Base-by-base conservation (phyloP, 306 rosid species). In the Cucumis melo region DNA sequence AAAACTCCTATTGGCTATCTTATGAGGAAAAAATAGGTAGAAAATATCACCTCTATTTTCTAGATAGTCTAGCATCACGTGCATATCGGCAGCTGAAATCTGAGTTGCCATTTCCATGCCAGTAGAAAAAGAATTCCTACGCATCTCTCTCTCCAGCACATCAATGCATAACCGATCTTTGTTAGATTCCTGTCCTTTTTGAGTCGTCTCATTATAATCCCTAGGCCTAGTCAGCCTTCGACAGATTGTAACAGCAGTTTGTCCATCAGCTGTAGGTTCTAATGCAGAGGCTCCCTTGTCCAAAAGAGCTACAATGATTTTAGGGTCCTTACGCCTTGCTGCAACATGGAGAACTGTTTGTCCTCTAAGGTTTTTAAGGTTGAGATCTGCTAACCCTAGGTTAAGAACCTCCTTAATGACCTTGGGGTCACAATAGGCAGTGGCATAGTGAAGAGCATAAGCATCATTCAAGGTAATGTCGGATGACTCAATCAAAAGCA, bases 391-490 rank as follows among this genome's bases (percentile, higher is more conserved):
- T 84, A 64, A 64, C 29, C 79, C 83, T 39, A 90, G 80, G 79
- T 76, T 58, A 65, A 94, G 98, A 78, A 94, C 85, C 78, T 88
- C 95, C 66, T 88, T 87, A 71, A 94, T 84, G 70, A 94, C 85
- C 88, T 92, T 94, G 73, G 91, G 87, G 78, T 92, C 98, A 62
- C 97, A 87, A 78, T 94, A 92, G 61, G 98, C 93, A 77, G 89
- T 89, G 0, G 96, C 95, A 77, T 92, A 87, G 86, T 92, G 99
- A 44, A 94, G 88, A 53, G 93, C 97, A 56, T 57, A 74, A 32
- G 96, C 97, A 78, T 86, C 90, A 78, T 94, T 82, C 48, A 94
- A 88, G 3, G 93, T 89, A 77, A 88, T 82, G 56, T 72, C 83
- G 61, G 98, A 89, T 79, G 96, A 89, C 82, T 94, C 99, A 0